Evolutionary conservation across 1,284 basidiomycete species (phyloP), one percentile per base, ranked within the genome.

Genomic region (Baeospora myosura): DNA sequence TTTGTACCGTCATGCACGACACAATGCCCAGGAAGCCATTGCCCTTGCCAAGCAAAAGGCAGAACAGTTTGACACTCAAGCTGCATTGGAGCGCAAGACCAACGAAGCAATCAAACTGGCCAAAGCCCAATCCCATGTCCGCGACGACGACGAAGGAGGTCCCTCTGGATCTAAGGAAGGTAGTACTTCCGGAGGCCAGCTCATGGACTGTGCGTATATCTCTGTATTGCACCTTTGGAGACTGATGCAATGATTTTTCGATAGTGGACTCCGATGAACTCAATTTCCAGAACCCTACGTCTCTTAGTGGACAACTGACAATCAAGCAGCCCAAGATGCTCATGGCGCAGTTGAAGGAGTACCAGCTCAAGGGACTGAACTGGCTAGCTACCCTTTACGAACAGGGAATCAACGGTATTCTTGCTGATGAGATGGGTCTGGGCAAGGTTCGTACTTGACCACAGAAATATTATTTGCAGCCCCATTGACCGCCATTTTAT

Each of bases 361-460:
- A 98, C 61, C 96, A 99, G 63, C 66, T 98, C 50, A 98, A 98
- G 61, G 96, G 96, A 52, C 72, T 99, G 38, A 98, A 97, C 49
- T 99, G 96, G 96, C 74, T 99, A 17, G 96, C 87, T 23, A 98
- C 95, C 18, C 68, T 99, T 32, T 99, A 98, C 61, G 96, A 98
- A 63, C 95, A 98, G 62, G 96, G 96, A 40, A 98, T 98, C 72
- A 98, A 98, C 58, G 93, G 93, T 47, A 98, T 98, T 54, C 74
- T 98, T 11, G 93, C 93, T 3, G 96, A 99, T 61, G 96, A 99
- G 68, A 98, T 98, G 96, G 93, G 92, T 69, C 76, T 94, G 20
- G 91, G 92, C 52, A 94, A 94, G 76, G 89, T 82, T 46, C 34
- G 61, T 57, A 30, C 31, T 17, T 10, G 21, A 38, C 8, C 23